Evolutionary conservation across 352 stramenopile genomes (phyloP).

Genomic region (Pilasporangium apinafurcum): DNA sequence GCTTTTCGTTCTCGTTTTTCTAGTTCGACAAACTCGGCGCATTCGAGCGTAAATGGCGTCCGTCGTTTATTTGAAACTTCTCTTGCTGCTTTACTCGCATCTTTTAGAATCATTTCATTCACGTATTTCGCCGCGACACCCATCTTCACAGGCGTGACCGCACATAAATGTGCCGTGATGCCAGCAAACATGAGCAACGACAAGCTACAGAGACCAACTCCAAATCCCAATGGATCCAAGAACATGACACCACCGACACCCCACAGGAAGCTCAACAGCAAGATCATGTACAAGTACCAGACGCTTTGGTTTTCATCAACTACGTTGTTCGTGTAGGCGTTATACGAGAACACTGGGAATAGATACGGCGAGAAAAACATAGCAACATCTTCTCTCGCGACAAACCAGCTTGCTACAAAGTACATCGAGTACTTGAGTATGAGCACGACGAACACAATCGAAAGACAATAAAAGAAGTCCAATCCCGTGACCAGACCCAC

Average conservation of each 20-base stretch:
- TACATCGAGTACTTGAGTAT: conserved; percentile 70
- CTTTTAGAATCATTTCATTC: conserved; percentile 83
- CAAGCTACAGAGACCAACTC: conserved; percentile 83
- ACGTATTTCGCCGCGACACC: conserved; percentile 87
- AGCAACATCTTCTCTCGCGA: conserved; percentile 49
- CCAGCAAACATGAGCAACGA: conserved; percentile 85
- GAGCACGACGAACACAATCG: conserved; percentile 79
- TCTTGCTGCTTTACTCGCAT: conserved; percentile 73
- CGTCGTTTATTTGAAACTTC: conserved; percentile 52
- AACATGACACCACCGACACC: conserved; percentile 86
- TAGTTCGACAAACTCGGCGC: conserved; percentile 68
- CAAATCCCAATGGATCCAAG: conserved; percentile 84
- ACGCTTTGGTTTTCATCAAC: conserved; percentile 78
- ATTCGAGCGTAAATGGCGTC: conserved; percentile 72
- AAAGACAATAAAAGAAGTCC: conserved; percentile 81
- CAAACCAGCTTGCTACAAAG: conserved; percentile 52
- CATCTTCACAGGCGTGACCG: conserved; percentile 63
- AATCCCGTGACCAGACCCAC: conserved; percentile 39
- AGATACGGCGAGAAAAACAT: conserved; percentile 86
- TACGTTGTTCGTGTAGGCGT: conserved; percentile 88
- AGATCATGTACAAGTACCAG: conserved; percentile 54
- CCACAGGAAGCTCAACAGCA: conserved; percentile 80
- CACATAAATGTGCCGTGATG: conserved; percentile 74
- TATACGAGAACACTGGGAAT: conserved; percentile 89
- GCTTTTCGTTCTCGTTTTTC: conserved; percentile 65